Evolutionary conservation across 768 basidiomycete genomes (phyloP), one percentile per base, ranked within the genome.

Genomic region (Tylopilus sp.): DNA sequence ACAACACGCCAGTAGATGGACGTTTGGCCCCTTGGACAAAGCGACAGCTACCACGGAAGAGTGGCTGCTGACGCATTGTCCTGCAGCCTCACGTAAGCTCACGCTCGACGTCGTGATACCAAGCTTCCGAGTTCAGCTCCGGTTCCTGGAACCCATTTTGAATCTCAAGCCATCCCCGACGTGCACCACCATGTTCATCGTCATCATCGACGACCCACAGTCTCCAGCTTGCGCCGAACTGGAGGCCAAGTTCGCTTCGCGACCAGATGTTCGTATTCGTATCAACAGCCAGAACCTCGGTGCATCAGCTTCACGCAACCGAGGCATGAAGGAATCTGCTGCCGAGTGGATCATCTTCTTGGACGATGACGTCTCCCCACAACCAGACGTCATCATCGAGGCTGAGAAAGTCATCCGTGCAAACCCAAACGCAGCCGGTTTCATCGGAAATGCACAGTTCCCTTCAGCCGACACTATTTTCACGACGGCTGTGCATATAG

Each of bases 281-380:
- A 63, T 74, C 45, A 81, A 85, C 59, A 36, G 60, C 3, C 45
- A 48, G 12, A 83, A 83, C 55, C 56, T 75, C 2, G 82, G 83
- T 3, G 81, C 82, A 0, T 78, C 81, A 0, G 77, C 74, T 1
- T 76, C 82, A 13, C 73, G 83, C 6, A 84, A 85, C 61, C 62
- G 81, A 45, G 81, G 82, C 10, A 67, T 84, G 56, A 62, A 63
- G 36, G 81, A 83, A 63, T 80, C 80, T 16, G 68, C 82, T 0
- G 81, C 80, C 1, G 79, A 84, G 28, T 84, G 79, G 81, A 70
- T 78, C 2, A 62, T 76, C 19, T 85, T 85, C 64, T 70, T 85
- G n/a, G 82, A 85, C 57, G 84, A 85, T 55, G 83, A 85, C 45
- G 67, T 84, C 21, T 58, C 64, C 6, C 81, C 80, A 1, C 56